Evolutionary conservation across 441 rosid species (phyloP).

Genomic region (Bocquillonia castaneifolia): DNA sequence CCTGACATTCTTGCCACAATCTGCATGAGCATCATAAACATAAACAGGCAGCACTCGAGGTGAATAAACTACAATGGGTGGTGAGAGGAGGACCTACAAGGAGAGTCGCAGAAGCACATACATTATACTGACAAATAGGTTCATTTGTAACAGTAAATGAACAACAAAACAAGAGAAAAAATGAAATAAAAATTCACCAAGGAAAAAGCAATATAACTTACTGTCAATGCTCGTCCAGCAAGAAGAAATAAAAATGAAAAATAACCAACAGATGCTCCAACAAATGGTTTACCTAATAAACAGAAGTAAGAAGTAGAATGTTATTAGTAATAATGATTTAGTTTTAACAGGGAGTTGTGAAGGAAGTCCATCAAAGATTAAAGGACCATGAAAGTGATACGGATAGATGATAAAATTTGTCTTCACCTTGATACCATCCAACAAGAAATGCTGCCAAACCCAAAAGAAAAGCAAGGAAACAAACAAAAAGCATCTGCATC

Average conservation of each 20-base stretch:
- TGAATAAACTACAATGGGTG: slow-evolving; percentile 98
- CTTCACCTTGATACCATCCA: slow-evolving; percentile 85
- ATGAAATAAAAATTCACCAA: slow-evolving; percentile 18
- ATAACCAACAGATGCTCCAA: slow-evolving; percentile 99
- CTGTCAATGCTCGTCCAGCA: slow-evolving; percentile 98
- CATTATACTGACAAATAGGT: slow-evolving; percentile 5
- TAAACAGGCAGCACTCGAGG: slow-evolving; percentile 98
- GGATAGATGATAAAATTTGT: slow-evolving; percentile 17
- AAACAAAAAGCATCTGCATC: slow-evolving; percentile 83
- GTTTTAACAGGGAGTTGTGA: slow-evolving; percentile 5
- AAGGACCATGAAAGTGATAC: slow-evolving; percentile 12
- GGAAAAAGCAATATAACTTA: slow-evolving; percentile 39
- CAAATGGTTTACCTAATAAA: slow-evolving; percentile 82
- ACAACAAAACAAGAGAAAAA: background rate
- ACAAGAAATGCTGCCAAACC: slow-evolving; percentile 99
- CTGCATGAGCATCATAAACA: slow-evolving; percentile 99
- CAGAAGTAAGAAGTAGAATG: slow-evolving; percentile 11
- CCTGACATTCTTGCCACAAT: slow-evolving; percentile 99
- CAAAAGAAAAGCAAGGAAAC: slow-evolving; percentile 93
- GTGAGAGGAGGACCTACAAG: slow-evolving; percentile 94
- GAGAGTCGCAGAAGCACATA: slow-evolving; percentile 20
- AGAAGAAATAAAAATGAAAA: slow-evolving; percentile 90
- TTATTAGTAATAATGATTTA: slow-evolving; percentile 9
- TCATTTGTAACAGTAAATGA: background rate
- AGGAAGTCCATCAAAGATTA: slow-evolving; percentile 3